Percentiles rank a stretch among this genome's conserved stretches.
Evolutionary conservation across 2,329 filamentous ascomycete species (phyloP).

Genomic region (Davidsoniella neocaledoniae): DNA sequence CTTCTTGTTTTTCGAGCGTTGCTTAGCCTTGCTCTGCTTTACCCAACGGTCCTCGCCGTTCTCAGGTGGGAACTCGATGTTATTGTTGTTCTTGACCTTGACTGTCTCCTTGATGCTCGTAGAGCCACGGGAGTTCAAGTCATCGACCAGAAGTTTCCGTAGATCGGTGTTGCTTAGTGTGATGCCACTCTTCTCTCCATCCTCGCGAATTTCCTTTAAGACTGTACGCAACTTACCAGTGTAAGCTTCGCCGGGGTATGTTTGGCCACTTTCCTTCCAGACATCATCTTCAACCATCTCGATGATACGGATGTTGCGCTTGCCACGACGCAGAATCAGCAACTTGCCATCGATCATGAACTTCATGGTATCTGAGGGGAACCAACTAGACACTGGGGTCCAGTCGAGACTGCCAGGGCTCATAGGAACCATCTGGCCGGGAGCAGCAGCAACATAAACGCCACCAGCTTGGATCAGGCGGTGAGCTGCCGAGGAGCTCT

Average conservation of each 20-base stretch:
- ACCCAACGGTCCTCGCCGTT: constrained; percentile 6
- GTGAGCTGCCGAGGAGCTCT: constrained; percentile 39
- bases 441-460: constrained; percentile 42
- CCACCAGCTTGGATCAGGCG: constrained; percentile 38
- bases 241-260: constrained; percentile 36
- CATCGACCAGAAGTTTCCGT: constrained; percentile 18
- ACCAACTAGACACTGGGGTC: constrained; percentile 43
- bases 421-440: constrained; percentile 26
- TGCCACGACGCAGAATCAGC: constrained; percentile 45
- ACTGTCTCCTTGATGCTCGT: constrained; percentile 14
- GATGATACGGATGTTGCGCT: constrained; percentile 45
- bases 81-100: constrained; percentile 24
- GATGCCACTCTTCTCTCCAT: constrained; percentile 20
- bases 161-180: constrained; percentile 17
- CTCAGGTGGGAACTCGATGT: constrained; percentile 23
- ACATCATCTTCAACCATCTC: constrained; percentile 40
- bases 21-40: constrained; percentile 4
- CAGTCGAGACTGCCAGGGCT: constrained; percentile 38
- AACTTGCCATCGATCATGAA: constrained; percentile 43
- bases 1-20: constrained; percentile 14
- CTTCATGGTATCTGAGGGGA: constrained; percentile 36
- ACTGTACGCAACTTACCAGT: constrained; percentile 31
- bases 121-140: constrained; percentile 10
- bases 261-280: constrained; percentile 30
- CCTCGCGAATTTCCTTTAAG: constrained; percentile 21